Conservation (phyloP, 768 basidiomycete genomes). For the Mycena alexandri region DNA sequence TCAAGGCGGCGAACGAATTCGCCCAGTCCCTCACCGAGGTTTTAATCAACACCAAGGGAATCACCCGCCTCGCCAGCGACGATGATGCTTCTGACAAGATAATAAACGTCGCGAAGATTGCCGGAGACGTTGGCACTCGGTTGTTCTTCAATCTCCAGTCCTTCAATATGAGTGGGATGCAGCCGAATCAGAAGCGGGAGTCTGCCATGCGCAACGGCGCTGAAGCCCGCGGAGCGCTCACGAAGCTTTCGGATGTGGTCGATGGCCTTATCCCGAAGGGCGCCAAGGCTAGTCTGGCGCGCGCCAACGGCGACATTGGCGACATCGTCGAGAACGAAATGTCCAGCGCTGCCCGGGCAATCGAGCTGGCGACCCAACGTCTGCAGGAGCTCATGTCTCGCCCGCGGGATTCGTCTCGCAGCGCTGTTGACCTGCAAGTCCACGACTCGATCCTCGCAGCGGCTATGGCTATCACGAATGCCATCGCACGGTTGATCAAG, state of each 20-base stretch:
- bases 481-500: constrained; percentile 93
- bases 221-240: constrained; percentile 84
- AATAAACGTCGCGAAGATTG: constrained; percentile 81
- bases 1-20: constrained; percentile 96
- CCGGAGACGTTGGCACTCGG: constrained; percentile 90
- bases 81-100: constrained; percentile 96
- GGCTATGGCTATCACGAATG: constrained; percentile 94
- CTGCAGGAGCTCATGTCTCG: constrained; percentile 93
- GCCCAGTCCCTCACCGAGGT: constrained; percentile 95
- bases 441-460: constrained; percentile 97
- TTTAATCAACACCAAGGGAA: constrained; percentile 93
- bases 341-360: constrained; percentile 91
- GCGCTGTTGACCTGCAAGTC: constrained; percentile 93
- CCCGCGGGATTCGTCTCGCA: constrained; percentile 89
- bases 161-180: constrained; percentile 89
- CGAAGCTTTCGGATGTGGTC: constrained; percentile 88
- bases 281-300: constrained; percentile 75
- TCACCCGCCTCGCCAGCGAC: constrained; percentile 91
- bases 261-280: constrained; percentile 91
- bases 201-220: constrained; percentile 91
- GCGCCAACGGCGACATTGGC: constrained; percentile 92
- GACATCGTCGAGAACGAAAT: constrained; percentile 98
- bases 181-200: constrained; percentile 82
- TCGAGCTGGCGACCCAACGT: constrained; percentile 92
- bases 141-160: constrained; percentile 98